Base-by-base conservation (phyloP, 257 asterid genomes). In the Rauvolfia tetraphylla region DNA sequence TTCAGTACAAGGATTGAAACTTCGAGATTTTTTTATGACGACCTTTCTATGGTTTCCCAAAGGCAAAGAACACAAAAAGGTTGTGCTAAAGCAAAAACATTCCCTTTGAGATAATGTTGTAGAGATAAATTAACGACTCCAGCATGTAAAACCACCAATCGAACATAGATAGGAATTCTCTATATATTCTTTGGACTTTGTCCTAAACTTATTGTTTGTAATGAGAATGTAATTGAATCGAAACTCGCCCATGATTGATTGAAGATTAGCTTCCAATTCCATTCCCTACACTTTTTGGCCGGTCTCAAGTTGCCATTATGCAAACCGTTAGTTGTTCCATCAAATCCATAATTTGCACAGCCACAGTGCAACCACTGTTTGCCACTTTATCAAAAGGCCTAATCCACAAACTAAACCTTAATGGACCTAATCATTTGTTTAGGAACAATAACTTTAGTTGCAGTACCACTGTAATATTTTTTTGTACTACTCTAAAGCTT, bases 281-380 rank as follows among this genome's bases (percentile, higher is more conserved):
- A 48, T 17, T 75, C 25, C 66, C 39, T 56, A 1, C 9, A 15
- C 68, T 44, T 25, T 68, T 70, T 58, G 76, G 76, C 61, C 54
- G 65, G 71, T 31, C 27, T 7, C 8, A 22, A 46, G 57, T 41
- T 27, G 44, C 51, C 18, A 33, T 57, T 70, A 29, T 58, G 72
- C 53, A 34, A 20, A 23, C 4, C 5, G 61, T 48, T 78, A 62
- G 81, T 78, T 71, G 77, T 29, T 46, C 81, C 68, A 62, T 72
- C 77, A 61, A 71, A 72, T 78, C 73, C 81, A 39, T 42, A 69
- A 20, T 22, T 58, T 57, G 9, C n/a, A 14, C n/a, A 23, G 49
- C 51, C 41, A 38, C 74, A 39, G 48, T 2, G n/a, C 33, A 27
- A 4, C 22, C 57, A 69, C 74, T 70, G 41, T 69, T 67, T 42